Conservation (phyloP, 2,329 filamentous ascomycete genomes). For the Hypoxylon sp. region DNA sequence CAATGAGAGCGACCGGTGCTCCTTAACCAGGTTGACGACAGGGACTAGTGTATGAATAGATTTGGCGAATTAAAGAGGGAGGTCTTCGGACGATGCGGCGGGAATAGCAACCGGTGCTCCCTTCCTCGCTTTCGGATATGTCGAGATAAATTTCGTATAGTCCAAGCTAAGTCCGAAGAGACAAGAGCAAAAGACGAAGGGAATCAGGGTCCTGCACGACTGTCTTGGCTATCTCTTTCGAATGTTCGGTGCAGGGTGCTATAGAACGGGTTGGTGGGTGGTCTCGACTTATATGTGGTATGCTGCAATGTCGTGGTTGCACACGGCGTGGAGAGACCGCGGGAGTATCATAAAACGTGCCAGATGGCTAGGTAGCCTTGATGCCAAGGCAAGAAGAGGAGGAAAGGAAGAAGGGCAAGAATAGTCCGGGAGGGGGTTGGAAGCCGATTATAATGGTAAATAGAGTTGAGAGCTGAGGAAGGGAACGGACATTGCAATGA, state of each 20-base stretch:
- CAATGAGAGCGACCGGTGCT: conserved; percentile 16
- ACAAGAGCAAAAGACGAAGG: conserved; percentile 12
- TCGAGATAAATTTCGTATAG: conserved; percentile 17
- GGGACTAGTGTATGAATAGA: conserved; percentile 24
- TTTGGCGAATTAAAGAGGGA: conserved; percentile 5
- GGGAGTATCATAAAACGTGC: conserved; percentile 29
- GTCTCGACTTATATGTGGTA: conserved; percentile 33
- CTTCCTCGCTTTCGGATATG: conserved; percentile 32
- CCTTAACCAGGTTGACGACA: neutral
- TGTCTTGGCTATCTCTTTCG: conserved; percentile 48
- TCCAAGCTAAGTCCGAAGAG: conserved; percentile 13
- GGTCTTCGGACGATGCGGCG: conserved; percentile 6
- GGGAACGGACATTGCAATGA: conserved; percentile 25
- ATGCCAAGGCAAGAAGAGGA: conserved; percentile 42
- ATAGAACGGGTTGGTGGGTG: conserved; percentile 31
- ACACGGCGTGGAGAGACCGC: conserved; percentile 26
- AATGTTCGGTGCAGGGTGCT: conserved; percentile 49
- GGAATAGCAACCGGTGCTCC: conserved; percentile 29
- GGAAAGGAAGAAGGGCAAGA: conserved; percentile 23
- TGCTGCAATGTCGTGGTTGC: conserved; percentile 39
- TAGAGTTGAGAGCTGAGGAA: conserved; percentile 29
- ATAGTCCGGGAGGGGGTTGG: conserved; percentile 23
- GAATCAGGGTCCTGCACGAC: conserved; percentile 16
- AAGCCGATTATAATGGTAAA: conserved; percentile 41
- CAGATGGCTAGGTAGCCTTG: conserved; percentile 39